phyloP scores from a whole-genome alignment of 257 asterid genomes.

The Nicotiana attenuata region DNA sequence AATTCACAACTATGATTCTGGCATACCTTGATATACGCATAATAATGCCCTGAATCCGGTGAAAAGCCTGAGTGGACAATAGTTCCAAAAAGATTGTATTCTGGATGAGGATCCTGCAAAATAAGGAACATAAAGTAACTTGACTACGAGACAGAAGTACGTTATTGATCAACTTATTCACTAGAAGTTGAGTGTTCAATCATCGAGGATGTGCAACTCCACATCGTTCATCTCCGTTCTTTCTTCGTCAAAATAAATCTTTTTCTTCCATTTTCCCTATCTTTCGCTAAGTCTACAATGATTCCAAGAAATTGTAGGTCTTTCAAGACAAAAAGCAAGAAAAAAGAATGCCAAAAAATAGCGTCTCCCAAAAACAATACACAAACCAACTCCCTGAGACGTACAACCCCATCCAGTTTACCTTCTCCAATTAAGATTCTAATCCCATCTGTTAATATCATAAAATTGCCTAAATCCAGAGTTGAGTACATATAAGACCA shows the following conservation, averaged over 20 bases:
- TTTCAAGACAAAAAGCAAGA: too few species aligned
- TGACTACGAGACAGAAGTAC: neutral
- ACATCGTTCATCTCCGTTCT: neutral
- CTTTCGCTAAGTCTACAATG: too few species aligned
- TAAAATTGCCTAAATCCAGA: neutral
- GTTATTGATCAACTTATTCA: neutral
- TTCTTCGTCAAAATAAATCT: too few species aligned
- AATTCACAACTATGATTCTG: neutral
- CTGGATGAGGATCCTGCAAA: conserved; percentile 80
- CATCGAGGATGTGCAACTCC: neutral
- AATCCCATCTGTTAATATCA: conserved; percentile 1
- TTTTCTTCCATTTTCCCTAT: too few species aligned
- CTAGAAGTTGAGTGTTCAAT: neutral
- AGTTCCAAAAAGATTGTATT: conserved; percentile 85
- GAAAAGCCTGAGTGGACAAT: conserved; percentile 97
- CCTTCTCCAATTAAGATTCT: neutral
- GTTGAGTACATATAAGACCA: neutral
- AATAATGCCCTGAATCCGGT: conserved; percentile 97
- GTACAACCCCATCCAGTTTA: neutral
- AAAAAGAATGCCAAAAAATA: neutral
- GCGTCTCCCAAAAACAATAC: neutral
- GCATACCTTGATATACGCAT: conserved; percentile 90
- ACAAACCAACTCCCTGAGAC: neutral
- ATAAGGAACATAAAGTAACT: conserved; percentile 16
- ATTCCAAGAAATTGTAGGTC: too few species aligned